phyloP scores from a whole-genome alignment of 495 filamentous ascomycete species.

The Diplogelasinospora grovesii region DNA sequence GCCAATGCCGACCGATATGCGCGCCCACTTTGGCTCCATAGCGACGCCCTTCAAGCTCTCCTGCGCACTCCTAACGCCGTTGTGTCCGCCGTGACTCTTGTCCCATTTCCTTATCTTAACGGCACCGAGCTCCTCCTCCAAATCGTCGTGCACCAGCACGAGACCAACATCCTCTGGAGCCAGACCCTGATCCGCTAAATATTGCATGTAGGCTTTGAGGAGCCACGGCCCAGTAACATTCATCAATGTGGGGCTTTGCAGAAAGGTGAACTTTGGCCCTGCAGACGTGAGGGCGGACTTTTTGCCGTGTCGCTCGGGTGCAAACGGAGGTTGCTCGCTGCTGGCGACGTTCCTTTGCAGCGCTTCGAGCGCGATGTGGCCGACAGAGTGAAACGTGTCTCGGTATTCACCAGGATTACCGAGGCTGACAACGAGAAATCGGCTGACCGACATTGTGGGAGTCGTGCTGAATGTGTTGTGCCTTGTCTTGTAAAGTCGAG shows the following conservation, averaged over 20 bases:
- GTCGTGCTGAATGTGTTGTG: too few relatives aligned
- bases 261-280: constrained; percentile 52
- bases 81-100: constrained; percentile 66
- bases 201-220: constrained; percentile 36
- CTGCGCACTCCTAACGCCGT: constrained; percentile 66
- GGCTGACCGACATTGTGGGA: constrained; percentile 26
- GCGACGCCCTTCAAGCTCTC: constrained; percentile 34
- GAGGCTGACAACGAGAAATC: constrained; percentile 44
- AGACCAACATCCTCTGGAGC: constrained; percentile 39
- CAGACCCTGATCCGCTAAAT: constrained; percentile 22
- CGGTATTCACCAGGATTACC: constrained; percentile 49
- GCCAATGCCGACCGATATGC: constrained; percentile 67
- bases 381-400: constrained; percentile 73
- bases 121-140: constrained; percentile 62
- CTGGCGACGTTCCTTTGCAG: constrained; percentile 40
- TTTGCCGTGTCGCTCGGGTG: constrained; percentile 30
- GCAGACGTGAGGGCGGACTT: constrained; percentile 33
- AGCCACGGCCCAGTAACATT: constrained; percentile 61
- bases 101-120: constrained; percentile 51
- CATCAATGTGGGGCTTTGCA: constrained; percentile 67
- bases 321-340: constrained; percentile 38
- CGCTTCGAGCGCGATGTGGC: constrained; percentile 60
- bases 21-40: constrained; percentile 24
- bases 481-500: not conserved
- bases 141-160: constrained; percentile 77